A percentile compares a stretch with the other conserved stretches of the same genome.
phyloP scores from a whole-genome alignment of 306 rosid genomes.

The Castanea crenata region DNA sequence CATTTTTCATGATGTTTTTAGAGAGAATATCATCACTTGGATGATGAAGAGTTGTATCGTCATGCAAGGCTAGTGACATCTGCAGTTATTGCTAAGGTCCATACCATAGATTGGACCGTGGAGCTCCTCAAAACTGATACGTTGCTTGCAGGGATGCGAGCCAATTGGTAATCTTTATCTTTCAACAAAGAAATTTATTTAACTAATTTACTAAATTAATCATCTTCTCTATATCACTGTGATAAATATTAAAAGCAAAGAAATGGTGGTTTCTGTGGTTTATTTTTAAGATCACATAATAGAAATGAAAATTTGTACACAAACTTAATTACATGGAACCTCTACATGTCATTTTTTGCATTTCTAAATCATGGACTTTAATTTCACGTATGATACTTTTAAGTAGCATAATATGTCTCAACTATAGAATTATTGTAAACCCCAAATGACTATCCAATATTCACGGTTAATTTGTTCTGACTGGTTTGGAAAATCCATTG shows the following conservation, averaged over 20 bases:
- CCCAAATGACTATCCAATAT: not conserved
- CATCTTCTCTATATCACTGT: not conserved
- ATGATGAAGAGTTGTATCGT: constrained; percentile 52
- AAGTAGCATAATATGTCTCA: no score
- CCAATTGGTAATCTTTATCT: constrained; percentile 41
- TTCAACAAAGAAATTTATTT: not conserved
- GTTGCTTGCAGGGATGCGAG: constrained; percentile 53
- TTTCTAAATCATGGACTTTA: no score
- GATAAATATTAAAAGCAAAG: no score
- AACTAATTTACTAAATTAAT: not conserved
- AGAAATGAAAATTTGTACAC: no score
- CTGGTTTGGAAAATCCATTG: not conserved
- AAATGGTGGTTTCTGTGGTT: no score
- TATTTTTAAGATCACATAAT: no score
- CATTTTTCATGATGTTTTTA: not conserved
- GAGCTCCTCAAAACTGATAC: constrained; percentile 68
- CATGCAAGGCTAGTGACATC: constrained; percentile 64
- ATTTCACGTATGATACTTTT: no score
- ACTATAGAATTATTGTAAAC: no score
- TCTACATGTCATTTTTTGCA: no score
- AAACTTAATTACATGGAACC: no score
- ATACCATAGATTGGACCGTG: constrained; percentile 68
- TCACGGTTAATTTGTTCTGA: not conserved
- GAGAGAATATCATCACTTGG: constrained; percentile 29
- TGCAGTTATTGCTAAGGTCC: constrained; percentile 63